Conservation (phyloP, 2,329 filamentous ascomycete genomes). For the Davidsoniella australis region DNA sequence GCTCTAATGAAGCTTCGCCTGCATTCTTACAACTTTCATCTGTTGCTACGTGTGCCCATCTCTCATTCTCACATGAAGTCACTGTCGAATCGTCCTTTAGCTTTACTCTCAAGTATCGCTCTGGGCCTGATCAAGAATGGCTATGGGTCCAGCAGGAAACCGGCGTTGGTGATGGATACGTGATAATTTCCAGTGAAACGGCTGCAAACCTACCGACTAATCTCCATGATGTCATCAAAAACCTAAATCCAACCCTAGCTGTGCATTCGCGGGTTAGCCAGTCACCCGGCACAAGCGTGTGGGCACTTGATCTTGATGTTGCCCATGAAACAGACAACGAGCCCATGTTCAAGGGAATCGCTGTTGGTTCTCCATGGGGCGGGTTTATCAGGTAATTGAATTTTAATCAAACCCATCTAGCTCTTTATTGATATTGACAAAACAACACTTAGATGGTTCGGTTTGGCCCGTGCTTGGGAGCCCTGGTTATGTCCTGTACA, state of each 20-base stretch:
- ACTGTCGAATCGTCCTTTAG: slow-evolving; percentile 1
- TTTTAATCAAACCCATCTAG: no score
- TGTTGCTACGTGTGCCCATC: not conserved
- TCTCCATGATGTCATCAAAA: slow-evolving; percentile 38
- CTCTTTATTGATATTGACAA: not conserved
- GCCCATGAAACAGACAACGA: slow-evolving; percentile 34
- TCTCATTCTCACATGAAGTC: slow-evolving; percentile 10
- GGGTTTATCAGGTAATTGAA: slow-evolving; percentile 31
- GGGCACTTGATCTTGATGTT: slow-evolving; percentile 45
- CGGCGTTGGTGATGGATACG: slow-evolving; percentile 42
- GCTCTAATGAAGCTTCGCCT: slow-evolving; percentile 17
- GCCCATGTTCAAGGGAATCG: slow-evolving; percentile 38
- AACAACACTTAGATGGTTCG: slow-evolving; percentile 47
- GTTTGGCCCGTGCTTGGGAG: slow-evolving; percentile 59
- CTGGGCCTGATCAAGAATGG: slow-evolving; percentile 37
- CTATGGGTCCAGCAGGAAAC: slow-evolving; percentile 53
- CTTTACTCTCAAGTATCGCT: slow-evolving; percentile 58
- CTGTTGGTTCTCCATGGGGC: slow-evolving; percentile 46
- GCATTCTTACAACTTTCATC: not conserved
- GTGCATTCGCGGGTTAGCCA: slow-evolving; percentile 43
- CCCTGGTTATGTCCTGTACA: slow-evolving; percentile 86
- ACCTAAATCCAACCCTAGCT: slow-evolving; percentile 37
- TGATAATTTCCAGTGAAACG: slow-evolving; percentile 31
- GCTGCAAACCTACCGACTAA: slow-evolving; percentile 20
- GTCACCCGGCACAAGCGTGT: slow-evolving; percentile 50